Percentiles rank a stretch among this genome's conserved stretches.
phyloP scores from a whole-genome alignment of 768 basidiomycete genomes.

The Gelatoporia subvermispora region DNA sequence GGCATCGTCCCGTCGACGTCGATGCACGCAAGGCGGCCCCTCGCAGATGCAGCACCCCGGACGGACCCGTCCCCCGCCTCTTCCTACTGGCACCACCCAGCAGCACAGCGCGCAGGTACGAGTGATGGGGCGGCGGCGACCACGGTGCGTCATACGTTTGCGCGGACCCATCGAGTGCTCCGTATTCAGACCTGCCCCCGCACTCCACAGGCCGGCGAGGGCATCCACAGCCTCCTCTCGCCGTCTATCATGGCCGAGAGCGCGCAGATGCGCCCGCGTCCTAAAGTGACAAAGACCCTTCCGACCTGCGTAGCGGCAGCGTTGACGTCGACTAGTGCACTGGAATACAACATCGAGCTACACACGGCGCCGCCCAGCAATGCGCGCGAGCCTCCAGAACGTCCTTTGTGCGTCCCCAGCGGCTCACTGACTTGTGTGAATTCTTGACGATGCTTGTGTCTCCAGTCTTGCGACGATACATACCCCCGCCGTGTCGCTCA shows the following conservation, averaged over 20 bases:
- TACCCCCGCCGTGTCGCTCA: slow-evolving; percentile 31
- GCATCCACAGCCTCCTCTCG: slow-evolving; percentile 51
- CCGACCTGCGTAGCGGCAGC: slow-evolving; percentile 19
- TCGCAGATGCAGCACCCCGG: no score
- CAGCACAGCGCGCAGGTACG: no score
- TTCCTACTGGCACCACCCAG: no score
- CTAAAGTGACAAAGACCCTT: slow-evolving; percentile 19
- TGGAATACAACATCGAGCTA: slow-evolving; percentile 61
- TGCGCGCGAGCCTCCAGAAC: slow-evolving; percentile 69
- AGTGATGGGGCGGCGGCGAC: no score
- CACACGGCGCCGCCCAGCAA: no score
- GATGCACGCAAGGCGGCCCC: no score
- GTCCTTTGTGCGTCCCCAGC: slow-evolving; percentile 78
- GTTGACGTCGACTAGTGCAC: slow-evolving; percentile 40
- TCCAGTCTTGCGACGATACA: slow-evolving; percentile 32
- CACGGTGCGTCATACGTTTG: no score
- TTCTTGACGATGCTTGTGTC: background rate
- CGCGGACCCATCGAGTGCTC: no score
- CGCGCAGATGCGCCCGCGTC: slow-evolving; percentile 31
- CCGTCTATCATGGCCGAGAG: slow-evolving; percentile 58
- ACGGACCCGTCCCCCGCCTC: no score
- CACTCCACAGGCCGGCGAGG: background rate
- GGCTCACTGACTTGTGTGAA: no score
- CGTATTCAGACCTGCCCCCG: no score
- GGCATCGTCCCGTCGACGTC: no score